These are phyloP conservation scores for Ammopiptanthus mongolicus DNA, from an alignment of 306 rosid genomes.

Conservation along the genomic window DNA sequence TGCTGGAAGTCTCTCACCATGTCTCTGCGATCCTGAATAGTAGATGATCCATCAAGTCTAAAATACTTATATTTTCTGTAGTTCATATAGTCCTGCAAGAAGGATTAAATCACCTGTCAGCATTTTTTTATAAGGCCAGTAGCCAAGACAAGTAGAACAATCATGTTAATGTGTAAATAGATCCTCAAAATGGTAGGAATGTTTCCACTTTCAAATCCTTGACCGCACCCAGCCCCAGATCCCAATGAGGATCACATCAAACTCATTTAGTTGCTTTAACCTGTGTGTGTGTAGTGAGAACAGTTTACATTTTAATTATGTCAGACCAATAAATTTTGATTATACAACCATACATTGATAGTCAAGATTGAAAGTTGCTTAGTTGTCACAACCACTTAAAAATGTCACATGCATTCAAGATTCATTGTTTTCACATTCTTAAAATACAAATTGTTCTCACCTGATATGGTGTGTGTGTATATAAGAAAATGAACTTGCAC, in stretches of 20 bases:
- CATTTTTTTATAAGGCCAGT: neutral
- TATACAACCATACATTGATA: too few species aligned
- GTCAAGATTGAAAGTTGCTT: too few species aligned
- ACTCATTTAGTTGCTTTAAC: neutral
- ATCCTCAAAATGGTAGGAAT: conserved; percentile 17
- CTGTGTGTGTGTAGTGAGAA: too few species aligned
- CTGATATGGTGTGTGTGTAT: too few species aligned
- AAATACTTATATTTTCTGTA: conserved; percentile 88
- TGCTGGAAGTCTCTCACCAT: conserved; percentile 96
- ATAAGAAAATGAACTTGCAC: neutral
- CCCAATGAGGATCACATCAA: neutral
- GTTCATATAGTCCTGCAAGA: conserved; percentile 94
- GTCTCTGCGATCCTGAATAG: conserved; percentile 95
- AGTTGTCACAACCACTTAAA: too few species aligned
- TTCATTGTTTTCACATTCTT: too few species aligned
- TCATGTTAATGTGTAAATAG: neutral
- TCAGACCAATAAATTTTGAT: too few species aligned
- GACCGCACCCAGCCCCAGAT: neutral
- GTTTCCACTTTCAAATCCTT: conserved; percentile 5
- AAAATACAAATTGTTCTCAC: too few species aligned
- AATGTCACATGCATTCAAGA: too few species aligned
- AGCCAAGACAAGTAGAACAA: neutral
- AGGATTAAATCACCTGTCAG: conserved; percentile 17
- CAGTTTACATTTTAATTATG: too few species aligned
- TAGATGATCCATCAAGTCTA: conserved; percentile 94